Evolutionary conservation across 768 basidiomycete species (phyloP), one percentile per base, ranked within the genome.

Genomic region (Collybia sp.): DNA sequence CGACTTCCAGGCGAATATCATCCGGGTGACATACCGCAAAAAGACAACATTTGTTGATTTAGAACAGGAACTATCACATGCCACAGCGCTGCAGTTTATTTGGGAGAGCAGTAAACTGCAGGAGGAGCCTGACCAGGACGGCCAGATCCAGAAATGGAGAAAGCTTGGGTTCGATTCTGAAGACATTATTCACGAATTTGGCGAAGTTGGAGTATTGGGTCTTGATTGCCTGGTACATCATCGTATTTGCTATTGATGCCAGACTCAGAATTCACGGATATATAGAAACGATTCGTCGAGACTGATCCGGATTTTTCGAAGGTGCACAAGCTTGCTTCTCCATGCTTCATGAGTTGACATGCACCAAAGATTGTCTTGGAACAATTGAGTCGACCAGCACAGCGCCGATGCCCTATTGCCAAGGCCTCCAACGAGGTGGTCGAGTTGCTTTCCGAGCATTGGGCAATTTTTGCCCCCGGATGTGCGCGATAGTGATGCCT

Each of bases 371-470:
- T 89, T 13, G 76, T 92, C 8, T 69, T 83, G 19, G 92, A 93
- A 57, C 92, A 94, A 61, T 66, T 86, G 2, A 86, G 84, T 49
- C 75, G 90, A 43, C 79, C 85, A 8, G 67, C 69, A 33, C 80
- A 86, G 52, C 78, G 87, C 45, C 76, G 88, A 41, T 94, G 92
- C 67, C 90, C 88, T 0, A 77, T 94, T 51, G 85, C 83, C 4
- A 83, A 76, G 54, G 88, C 85, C 13, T 93, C 91, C 1, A 89
- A 88, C 48, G 88, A 93, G 54, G 80, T 92, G 6, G 87, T 92
- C 4, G 89, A 88, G 54, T 69, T 93, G 33, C 70, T 95, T 30
- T 83, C 87, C 2, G 86, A 92, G 42, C 82, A 92, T 58, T 93
- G 89, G 86, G 78, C 77, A 15, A 85, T 93, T 51, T 86, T 86